Evolutionary conservation across 2,329 filamentous ascomycete genomes (phyloP), one percentile per base, ranked within the genome.

Genomic region (Mollisiaceae sp.): DNA sequence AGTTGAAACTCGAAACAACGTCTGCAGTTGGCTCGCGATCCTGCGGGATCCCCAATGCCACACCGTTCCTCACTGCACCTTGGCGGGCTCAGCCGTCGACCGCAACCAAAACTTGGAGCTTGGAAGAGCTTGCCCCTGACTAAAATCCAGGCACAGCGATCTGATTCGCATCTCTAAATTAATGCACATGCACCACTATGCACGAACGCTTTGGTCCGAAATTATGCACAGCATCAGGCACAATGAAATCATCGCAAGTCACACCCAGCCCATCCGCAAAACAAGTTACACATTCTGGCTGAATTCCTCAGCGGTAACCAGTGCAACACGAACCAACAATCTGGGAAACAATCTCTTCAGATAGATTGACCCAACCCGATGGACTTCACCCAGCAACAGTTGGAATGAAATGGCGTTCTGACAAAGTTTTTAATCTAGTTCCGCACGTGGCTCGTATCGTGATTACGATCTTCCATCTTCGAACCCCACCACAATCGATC

Each of bases 71-170:
- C 35, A 32, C 47, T 41, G 36, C 18, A 35, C 50, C 22, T 57
- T 14, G 18, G 43, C 65, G 60, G 65, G 55, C 59, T 60, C 56
- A 60, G 55, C 64, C 60, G 64, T 38, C 57, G 59, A 32, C n/a
- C 54, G 56, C 36, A 6, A 32, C 27, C 27, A 32, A 32, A 32
- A 32, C 27, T 32, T 3, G 27, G 27, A 32, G 27, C 27, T 32
- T 32, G 27, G 27, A 32, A 32, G 27, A 32, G 27, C 45, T 63
- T 62, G 47, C 63, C 65, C 67, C 65, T 70, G 65, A 67, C 63
- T 63, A 69, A 65, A 58, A 63, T 58, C 39, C 64, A 69, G 67
- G 66, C 55, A 69, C 67, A n/a, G 64, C 59, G 18, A 47, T 65
- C 22, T 62, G 8, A 68, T 68, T 66, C 60, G 64, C 47, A 36